These are phyloP conservation scores for Aspergillus affinis DNA, from an alignment of 495 filamentous ascomycete species.

Conservation along the genomic window DNA sequence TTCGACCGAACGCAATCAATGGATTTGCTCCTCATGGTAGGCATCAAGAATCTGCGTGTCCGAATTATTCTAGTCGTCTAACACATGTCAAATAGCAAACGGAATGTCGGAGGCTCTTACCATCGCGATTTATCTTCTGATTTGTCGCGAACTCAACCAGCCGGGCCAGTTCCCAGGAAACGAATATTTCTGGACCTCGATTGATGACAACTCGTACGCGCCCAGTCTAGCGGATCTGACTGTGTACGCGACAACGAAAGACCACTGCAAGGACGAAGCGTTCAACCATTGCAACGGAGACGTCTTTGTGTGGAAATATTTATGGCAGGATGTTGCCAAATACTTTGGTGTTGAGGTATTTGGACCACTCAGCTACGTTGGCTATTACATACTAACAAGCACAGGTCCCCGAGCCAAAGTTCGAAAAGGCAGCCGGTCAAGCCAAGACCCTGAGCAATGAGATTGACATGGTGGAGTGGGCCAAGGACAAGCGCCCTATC, in stretches of 20 bases:
- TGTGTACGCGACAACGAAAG: conserved; percentile 18
- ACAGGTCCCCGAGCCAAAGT: conserved; percentile 19
- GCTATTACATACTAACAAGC: background rate
- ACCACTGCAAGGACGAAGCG: conserved; percentile 25
- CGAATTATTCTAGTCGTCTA: background rate
- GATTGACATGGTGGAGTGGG: conserved; percentile 30
- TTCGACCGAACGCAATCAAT: conserved; percentile 31
- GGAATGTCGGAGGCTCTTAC: conserved; percentile 32
- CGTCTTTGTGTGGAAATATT: conserved; percentile 28
- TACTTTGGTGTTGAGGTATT: conserved; percentile 26
- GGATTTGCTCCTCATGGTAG: conserved; percentile 25
- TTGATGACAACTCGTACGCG: conserved; percentile 29
- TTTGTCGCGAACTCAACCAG: conserved; percentile 26
- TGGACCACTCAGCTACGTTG: background rate
- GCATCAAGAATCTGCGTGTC: background rate
- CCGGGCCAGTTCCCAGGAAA: conserved; percentile 22
- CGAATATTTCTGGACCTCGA: conserved; percentile 26
- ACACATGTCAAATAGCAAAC: conserved; percentile 18
- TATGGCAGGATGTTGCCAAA: conserved; percentile 24
- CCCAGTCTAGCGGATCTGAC: conserved; percentile 26
- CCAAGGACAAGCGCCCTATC: conserved; percentile 25
- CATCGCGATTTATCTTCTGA: conserved; percentile 26
- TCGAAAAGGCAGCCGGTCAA: conserved; percentile 18
- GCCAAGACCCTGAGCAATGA: conserved; percentile 19
- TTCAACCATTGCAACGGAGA: conserved; percentile 34